Base-by-base conservation (phyloP, 108 stramenopile genomes). In the Nitzschia putrida region DNA sequence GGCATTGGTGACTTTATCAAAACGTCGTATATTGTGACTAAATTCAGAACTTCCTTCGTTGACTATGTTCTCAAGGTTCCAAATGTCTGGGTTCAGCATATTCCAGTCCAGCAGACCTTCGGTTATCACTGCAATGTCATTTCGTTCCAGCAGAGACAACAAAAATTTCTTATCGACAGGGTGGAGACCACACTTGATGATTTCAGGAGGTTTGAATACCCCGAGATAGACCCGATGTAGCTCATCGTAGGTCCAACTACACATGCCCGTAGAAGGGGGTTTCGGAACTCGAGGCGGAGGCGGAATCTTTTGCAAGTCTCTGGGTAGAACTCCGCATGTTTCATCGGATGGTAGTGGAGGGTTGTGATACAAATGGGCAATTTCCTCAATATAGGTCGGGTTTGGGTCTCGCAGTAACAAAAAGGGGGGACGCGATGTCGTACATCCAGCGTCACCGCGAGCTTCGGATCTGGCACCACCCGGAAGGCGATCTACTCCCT, bases 91-190 rank as follows among this genome's bases (percentile, higher is more conserved):
- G 20, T 80, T 68, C 12, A 70, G 10, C 8, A 18, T 18, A 20
- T 73, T 49, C 20, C 51, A 50, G 45, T 80, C 80, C 8, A 81
- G 50, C 18, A 89, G 64, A 10, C 88, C 90, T 42, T 85, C 71
- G 18, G 77, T 78, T 24, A 92, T 70, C n/a, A 91, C 80, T 11
- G 87, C 83, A 14, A 91, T 72, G 53, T 91, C 87, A 56, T 83
- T 74, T 59, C 87, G 45, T 54, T 88, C 90, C 81, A 87, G 79
- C 77, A 88, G 85, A 26, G 63, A 22, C 18, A 88, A 59, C 22
- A 91, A 71, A 57, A 84, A 87, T 4, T 38, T 18, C 55, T 83
- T 63, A 60, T 88, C 86, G 39, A 68, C 72, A 2, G 63, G 63
- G 23, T 54, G 11, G 0, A 63, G 23, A n/a, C 64, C 45, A 38